Evolutionary conservation across 2,329 filamentous ascomycete genomes (phyloP).

Genomic region (Penicillium hesseltinei): DNA sequence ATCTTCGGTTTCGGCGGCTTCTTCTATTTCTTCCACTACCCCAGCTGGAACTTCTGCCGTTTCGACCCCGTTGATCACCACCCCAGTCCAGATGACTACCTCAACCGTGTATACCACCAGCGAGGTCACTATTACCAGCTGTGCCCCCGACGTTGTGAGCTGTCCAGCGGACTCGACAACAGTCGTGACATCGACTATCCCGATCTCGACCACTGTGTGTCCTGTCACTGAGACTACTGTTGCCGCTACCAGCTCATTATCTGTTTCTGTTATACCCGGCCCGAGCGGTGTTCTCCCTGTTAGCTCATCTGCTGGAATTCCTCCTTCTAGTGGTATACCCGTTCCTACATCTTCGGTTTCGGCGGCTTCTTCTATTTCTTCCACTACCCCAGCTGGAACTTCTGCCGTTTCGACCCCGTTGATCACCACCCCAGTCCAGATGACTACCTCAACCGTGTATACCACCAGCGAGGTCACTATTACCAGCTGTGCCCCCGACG

Average conservation of each 20-base stretch:
- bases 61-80: not conserved
- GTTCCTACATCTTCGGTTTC: not conserved
- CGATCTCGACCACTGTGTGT: slow-evolving; percentile 61
- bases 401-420: not conserved
- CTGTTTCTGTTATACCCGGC: not conserved
- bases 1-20: not conserved
- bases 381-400: not conserved
- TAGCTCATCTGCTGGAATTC: not conserved
- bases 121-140: slow-evolving; percentile 40
- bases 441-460: slow-evolving; percentile 39
- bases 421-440: slow-evolving; percentile 7
- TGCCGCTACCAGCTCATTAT: not conserved
- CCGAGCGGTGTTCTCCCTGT: not conserved
- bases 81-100: slow-evolving; percentile 25
- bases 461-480: slow-evolving; percentile 38
- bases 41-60: not conserved
- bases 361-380: not conserved
- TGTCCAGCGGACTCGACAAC: slow-evolving; percentile 53
- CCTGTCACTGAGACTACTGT: slow-evolving; percentile 40
- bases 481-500: slow-evolving; percentile 40
- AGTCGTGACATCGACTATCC: slow-evolving; percentile 54
- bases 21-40: not conserved
- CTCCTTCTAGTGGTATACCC: not conserved
- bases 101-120: slow-evolving; percentile 41
- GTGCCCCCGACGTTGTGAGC: slow-evolving; percentile 41